Percentiles rank a stretch among this genome's conserved stretches.
Evolutionary conservation across 2,329 filamentous ascomycete species (phyloP).

Genomic region (Plenodomus tracheiphilus): DNA sequence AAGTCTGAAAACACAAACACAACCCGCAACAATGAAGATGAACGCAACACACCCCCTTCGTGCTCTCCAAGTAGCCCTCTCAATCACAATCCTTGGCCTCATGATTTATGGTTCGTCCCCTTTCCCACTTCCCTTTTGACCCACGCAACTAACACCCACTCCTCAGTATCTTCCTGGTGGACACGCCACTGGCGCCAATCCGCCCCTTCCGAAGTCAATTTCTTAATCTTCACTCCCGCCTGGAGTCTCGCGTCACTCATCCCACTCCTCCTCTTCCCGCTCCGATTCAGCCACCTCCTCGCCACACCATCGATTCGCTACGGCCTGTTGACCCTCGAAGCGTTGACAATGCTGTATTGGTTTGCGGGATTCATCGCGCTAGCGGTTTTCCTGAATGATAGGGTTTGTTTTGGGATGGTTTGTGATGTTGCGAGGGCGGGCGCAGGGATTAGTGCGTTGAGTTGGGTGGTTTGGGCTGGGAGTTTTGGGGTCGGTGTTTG

Average conservation of each 20-base stretch:
- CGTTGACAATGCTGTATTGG: constrained; percentile 83
- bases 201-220: constrained; percentile 66
- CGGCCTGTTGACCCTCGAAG: constrained; percentile 66
- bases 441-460: constrained; percentile 67
- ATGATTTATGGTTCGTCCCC: constrained; percentile 67
- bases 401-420: constrained; percentile 56
- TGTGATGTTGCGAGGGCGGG: constrained; percentile 67
- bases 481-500: constrained; percentile 30
- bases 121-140: not conserved
- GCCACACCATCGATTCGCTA: constrained; percentile 60
- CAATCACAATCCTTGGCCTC: constrained; percentile 74
- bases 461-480: constrained; percentile 57
- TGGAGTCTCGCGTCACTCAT: constrained; percentile 71
- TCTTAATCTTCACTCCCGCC: constrained; percentile 76
- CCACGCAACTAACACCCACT: constrained; percentile 4
- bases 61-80: constrained; percentile 67
- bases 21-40: constrained; percentile 50
- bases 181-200: constrained; percentile 55
- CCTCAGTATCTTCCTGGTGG: constrained; percentile 60
- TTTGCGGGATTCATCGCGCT: constrained; percentile 82
- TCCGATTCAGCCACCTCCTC: constrained; percentile 52
- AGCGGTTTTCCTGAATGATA: constrained; percentile 65
- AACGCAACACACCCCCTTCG: constrained; percentile 66
- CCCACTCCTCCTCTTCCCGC: constrained; percentile 71
- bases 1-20: no score